Evolutionary conservation across 768 basidiomycete species (phyloP).

Genomic region (Russula foetens): DNA sequence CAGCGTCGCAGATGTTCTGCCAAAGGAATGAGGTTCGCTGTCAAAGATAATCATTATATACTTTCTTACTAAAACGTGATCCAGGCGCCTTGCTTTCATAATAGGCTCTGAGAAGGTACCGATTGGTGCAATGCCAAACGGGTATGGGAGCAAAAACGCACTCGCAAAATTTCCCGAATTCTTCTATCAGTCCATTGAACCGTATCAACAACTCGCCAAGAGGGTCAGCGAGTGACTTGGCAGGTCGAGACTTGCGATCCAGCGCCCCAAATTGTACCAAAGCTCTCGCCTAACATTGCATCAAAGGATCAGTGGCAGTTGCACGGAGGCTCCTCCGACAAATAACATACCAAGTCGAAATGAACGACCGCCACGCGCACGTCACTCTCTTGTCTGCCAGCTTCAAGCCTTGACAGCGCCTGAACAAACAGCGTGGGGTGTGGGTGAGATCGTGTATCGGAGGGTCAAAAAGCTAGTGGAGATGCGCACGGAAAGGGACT

Average conservation of each 20-base stretch:
- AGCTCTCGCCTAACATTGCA: neutral
- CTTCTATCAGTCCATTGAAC: neutral
- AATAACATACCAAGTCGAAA: slow-evolving; percentile 4
- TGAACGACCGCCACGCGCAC: slow-evolving; percentile 7
- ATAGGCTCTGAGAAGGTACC: neutral
- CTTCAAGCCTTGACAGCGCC: neutral
- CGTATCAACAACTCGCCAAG: neutral
- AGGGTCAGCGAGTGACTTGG: neutral
- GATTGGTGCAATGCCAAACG: neutral
- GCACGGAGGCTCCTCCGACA: neutral
- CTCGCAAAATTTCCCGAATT: slow-evolving; percentile 7
- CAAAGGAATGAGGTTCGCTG: neutral
- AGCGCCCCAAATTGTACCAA: slow-evolving; percentile 2
- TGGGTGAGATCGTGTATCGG: neutral
- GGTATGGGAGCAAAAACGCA: neutral
- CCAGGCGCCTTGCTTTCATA: neutral
- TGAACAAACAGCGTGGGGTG: neutral
- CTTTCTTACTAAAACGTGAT: neutral
- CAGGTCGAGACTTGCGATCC: slow-evolving; percentile 1
- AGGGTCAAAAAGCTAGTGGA: neutral
- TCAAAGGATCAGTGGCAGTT: neutral
- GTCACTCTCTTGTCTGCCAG: neutral
- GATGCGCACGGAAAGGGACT: neutral
- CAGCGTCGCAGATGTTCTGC: slow-evolving; percentile 2
- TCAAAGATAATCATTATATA: neutral